Evolutionary conservation across 1,284 basidiomycete species (phyloP), one percentile per base, ranked within the genome.

Genomic region (Lentinula novae-zelandiae): DNA sequence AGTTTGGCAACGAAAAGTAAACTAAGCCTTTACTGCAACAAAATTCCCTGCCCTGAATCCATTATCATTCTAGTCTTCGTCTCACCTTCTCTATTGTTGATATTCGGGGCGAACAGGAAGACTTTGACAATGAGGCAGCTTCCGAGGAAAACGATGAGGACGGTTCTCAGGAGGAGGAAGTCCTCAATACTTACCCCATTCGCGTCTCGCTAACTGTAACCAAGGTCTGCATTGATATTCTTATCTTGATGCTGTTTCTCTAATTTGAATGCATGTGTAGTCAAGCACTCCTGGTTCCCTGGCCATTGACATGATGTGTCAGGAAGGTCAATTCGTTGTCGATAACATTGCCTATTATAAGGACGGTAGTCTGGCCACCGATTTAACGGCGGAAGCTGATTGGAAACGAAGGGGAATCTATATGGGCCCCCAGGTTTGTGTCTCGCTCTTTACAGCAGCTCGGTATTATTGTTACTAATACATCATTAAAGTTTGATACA

Each of bases 1-100:
- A 87, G 67, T 98, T 95, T 72, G 96, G 95, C 65, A 95, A 94
- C 71, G 96, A 99, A 77, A 84, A 78, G 93, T 95, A 68, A n/a
- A 48, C 66, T 52, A 27, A 27, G 27, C 27, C 36, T 17, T 39
- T 2, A 38, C 49, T 60, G 15, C 6, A 38, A 8, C 17, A 22
- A 46, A 46, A 46, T 22, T 22, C 49, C 52, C 22, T 12, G 40
- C 15, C 31, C 3, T n/a, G 60, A 61, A 38, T n/a, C 62, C 54
- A 31, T 40, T 50, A 15, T 62, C 27, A 39, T 38, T 40, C 33
- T 57, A 92, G 90, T 65, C 83, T 95, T 70, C 88, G 88, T 20
- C 69, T 92, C 67, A 85, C 92, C 75, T 94, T 95, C 81, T 92
- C 91, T 57, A 90, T 93, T 66, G 84, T 89, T 22, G 92, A 94